A percentile compares a stretch with the other conserved stretches of the same genome.
phyloP scores from a whole-genome alignment of 345 rosid species.

The Lepidium aucheri region DNA sequence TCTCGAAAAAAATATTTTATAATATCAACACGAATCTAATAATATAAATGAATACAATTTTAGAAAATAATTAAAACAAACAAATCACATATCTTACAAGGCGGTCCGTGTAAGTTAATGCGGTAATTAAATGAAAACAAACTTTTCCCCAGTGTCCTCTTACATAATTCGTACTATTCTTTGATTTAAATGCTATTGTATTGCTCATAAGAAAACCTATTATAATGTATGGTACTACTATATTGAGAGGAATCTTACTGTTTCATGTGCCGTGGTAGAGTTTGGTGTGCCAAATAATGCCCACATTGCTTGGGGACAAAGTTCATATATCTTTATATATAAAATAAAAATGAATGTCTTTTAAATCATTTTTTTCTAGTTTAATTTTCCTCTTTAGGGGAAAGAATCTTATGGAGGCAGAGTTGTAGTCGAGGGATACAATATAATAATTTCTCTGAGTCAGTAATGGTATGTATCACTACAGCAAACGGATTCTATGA shows the following conservation, averaged over 20 bases:
- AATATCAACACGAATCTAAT: no score
- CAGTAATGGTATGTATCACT: neutral
- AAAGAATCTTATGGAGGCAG: neutral
- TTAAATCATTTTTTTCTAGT: neutral
- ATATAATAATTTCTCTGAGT: neutral
- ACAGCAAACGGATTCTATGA: neutral
- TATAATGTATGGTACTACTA: conserved; percentile 2
- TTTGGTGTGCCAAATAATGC: conserved; percentile 23
- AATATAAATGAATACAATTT: no score
- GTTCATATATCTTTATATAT: conserved; percentile 19
- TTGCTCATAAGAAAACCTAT: no score
- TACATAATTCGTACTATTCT: no score
- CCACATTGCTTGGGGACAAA: conserved; percentile 27
- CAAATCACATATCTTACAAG: no score
- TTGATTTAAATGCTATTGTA: neutral
- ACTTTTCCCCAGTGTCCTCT: no score
- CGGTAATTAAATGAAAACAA: no score
- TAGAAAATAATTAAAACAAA: no score
- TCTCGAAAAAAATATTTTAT: no score
- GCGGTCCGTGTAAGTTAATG: no score
- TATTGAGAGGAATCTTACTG: conserved; percentile 12
- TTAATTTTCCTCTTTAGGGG: neutral
- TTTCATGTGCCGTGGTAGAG: conserved; percentile 29
- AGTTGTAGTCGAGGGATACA: neutral
- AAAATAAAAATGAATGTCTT: neutral